These are phyloP conservation scores for Gleditsia sinensis DNA, from an alignment of 306 rosid species.

Conservation along the genomic window DNA sequence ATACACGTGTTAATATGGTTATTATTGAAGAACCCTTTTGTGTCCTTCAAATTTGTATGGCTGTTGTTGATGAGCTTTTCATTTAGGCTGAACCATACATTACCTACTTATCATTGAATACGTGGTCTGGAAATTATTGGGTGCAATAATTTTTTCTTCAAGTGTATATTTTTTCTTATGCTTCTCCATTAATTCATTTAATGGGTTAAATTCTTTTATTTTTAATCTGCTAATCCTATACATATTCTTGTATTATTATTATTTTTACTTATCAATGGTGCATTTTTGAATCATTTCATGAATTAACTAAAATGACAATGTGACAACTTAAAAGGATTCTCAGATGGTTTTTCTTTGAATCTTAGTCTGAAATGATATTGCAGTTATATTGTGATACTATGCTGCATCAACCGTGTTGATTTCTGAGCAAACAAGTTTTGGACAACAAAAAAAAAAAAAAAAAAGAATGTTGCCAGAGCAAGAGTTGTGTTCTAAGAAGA, in stretches of 20 bases:
- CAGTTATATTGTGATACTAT: not conserved
- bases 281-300: not conserved
- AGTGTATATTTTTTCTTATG: not conserved
- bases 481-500: constrained; percentile 20
- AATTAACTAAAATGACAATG: not conserved
- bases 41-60: constrained; percentile 1
- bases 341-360: not conserved
- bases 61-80: not conserved
- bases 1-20: not conserved
- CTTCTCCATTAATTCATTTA: too few species aligned
- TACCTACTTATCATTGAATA: too few species aligned
- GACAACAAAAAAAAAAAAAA: too few species aligned
- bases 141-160: too few species aligned
- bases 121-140: too few species aligned
- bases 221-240: not conserved
- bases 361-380: not conserved
- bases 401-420: not conserved
- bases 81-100: not conserved
- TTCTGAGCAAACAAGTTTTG: not conserved
- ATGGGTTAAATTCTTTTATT: too few species aligned
- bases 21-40: not conserved
- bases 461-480: too few species aligned
- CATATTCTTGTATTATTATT: not conserved
- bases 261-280: not conserved
- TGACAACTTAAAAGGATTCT: not conserved